phyloP scores from a whole-genome alignment of 169 alveolate genomes.

The Besnoitia besnoiti region DNA sequence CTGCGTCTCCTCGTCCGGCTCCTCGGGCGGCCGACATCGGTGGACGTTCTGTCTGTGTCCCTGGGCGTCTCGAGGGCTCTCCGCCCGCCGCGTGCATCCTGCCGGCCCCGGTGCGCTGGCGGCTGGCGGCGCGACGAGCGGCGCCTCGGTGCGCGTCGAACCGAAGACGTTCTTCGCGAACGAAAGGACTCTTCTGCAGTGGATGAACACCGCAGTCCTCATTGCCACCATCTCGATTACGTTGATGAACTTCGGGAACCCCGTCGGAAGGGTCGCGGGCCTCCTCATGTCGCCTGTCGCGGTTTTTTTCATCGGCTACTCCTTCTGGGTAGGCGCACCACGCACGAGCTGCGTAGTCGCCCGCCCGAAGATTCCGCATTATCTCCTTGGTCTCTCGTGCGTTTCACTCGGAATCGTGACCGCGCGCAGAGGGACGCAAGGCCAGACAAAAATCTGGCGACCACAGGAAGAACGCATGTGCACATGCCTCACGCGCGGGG shows the following conservation, averaged over 20 bases:
- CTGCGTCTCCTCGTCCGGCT: not conserved
- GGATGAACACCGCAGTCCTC: conserved; percentile 83
- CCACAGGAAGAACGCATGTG: too few species aligned
- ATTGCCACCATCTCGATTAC: conserved; percentile 79
- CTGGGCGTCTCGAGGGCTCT: not conserved
- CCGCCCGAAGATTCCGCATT: too few species aligned
- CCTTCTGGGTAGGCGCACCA: conserved; percentile 73
- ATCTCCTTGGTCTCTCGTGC: too few species aligned
- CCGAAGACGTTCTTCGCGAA: conserved; percentile 85
- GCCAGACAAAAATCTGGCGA: too few species aligned
- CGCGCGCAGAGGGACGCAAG: too few species aligned
- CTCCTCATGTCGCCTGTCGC: conserved; percentile 82
- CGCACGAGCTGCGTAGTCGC: too few species aligned
- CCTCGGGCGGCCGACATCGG: not conserved
- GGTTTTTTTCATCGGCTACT: conserved; percentile 78
- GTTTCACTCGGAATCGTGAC: too few species aligned
- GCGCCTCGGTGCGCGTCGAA: conserved; percentile 81
- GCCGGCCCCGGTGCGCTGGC: not conserved
- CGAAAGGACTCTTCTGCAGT: conserved; percentile 80
- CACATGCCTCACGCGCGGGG: too few species aligned
- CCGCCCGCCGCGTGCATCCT: not conserved
- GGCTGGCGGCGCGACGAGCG: not conserved
- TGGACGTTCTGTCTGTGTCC: not conserved
- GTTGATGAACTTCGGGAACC: conserved; percentile 77
- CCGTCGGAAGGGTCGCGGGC: conserved; percentile 78